phyloP scores from a whole-genome alignment of 805 yeast species.

The Candida takata region DNA sequence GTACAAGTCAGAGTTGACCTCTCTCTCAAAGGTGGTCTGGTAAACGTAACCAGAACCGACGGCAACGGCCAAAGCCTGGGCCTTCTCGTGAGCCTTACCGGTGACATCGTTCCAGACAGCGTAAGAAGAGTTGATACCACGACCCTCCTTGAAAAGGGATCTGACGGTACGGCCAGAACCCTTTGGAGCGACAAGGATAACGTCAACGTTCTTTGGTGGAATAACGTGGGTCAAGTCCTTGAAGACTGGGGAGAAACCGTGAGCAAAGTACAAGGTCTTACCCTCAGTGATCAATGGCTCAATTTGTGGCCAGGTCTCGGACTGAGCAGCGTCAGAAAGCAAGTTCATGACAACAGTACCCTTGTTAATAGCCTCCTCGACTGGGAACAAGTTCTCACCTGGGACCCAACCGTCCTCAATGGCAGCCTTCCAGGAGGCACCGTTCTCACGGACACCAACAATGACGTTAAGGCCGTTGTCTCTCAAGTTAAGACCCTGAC shows the following conservation, averaged over 20 bases:
- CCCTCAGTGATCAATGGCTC: slow-evolving; percentile 93
- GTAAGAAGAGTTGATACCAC: slow-evolving; percentile 99
- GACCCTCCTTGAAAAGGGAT: slow-evolving; percentile 98
- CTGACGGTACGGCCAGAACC: slow-evolving; percentile 99
- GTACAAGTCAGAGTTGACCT: slow-evolving; percentile 97
- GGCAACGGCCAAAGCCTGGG: slow-evolving; percentile 97
- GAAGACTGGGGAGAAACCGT: slow-evolving; percentile 99
- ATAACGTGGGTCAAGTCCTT: slow-evolving; percentile 94
- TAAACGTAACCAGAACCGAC: slow-evolving; percentile 99
- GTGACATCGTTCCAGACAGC: slow-evolving; percentile 99
- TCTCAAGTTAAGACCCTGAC: slow-evolving; percentile 98
- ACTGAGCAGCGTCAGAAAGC: slow-evolving; percentile 98
- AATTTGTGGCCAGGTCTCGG: slow-evolving; percentile 90
- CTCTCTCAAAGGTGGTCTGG: slow-evolving; percentile 99
- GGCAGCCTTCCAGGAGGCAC: slow-evolving; percentile 99
- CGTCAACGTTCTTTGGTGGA: slow-evolving; percentile 92
- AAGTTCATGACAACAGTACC: slow-evolving; percentile 97
- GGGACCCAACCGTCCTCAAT: slow-evolving; percentile 99
- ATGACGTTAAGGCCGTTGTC: slow-evolving; percentile 98
- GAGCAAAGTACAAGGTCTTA: slow-evolving; percentile 97
- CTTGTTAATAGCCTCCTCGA: slow-evolving; percentile 82
- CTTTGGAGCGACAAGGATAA: slow-evolving; percentile 98
- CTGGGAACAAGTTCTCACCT: slow-evolving; percentile 95
- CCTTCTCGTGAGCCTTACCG: slow-evolving; percentile 99
- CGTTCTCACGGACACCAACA: slow-evolving; percentile 96